A percentile compares a stretch with the other conserved stretches of the same genome.
Evolutionary conservation across 2,329 filamentous ascomycete genomes (phyloP).

Genomic region (Fusarium albidum): DNA sequence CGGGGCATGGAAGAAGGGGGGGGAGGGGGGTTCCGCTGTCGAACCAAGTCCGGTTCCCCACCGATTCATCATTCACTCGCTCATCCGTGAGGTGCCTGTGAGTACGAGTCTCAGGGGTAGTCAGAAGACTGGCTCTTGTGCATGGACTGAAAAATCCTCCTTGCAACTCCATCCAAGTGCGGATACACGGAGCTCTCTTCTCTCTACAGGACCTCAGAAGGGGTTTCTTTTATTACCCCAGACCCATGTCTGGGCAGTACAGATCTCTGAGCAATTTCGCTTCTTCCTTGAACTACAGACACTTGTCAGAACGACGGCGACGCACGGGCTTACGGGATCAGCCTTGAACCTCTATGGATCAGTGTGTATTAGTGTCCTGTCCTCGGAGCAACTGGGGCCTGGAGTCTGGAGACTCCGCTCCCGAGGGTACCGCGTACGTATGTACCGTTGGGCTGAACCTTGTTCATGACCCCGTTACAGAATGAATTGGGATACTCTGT

Average conservation of each 20-base stretch:
- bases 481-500: conserved; percentile 28
- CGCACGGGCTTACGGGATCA: conserved; percentile 27
- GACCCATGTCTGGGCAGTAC: conserved; percentile 8
- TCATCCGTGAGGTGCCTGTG: not conserved
- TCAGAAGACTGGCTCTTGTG: not conserved
- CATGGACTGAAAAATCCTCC: conserved; percentile 3
- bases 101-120: not conserved
- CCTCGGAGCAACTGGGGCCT: conserved; percentile 14
- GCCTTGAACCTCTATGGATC: not conserved
- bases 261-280: conserved; percentile 18
- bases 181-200: not conserved
- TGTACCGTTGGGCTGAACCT: conserved; percentile 31
- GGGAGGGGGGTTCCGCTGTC: not conserved
- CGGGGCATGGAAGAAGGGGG: conserved; percentile 13
- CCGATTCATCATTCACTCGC: not conserved
- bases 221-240: not conserved
- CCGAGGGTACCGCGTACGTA: conserved; percentile 8
- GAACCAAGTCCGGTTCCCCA: conserved; percentile 7
- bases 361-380: conserved; percentile 19
- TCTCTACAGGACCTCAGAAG: conserved; percentile 6
- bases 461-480: conserved; percentile 26
- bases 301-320: conserved; percentile 19
- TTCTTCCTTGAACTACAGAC: conserved; percentile 7
- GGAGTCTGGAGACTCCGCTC: conserved; percentile 24
- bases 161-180: not conserved